These are phyloP conservation scores for Fusarium nelsonii DNA, from an alignment of 2,329 filamentous ascomycete species.

Conservation along the genomic window DNA sequence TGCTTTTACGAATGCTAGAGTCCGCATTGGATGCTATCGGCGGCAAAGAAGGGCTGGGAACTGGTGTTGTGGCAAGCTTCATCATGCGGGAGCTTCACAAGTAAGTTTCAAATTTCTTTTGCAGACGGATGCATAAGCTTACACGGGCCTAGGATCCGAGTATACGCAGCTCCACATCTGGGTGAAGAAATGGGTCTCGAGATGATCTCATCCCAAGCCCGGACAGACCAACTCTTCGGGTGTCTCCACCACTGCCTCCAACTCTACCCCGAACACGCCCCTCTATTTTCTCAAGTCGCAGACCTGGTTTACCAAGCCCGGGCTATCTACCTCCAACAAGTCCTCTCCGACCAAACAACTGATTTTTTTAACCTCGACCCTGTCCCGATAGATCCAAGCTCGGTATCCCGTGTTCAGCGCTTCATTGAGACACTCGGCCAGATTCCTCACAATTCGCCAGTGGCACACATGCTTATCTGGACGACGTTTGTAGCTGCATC, in stretches of 20 bases:
- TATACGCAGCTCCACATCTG: conserved; percentile 44
- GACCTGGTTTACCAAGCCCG: conserved; percentile 89
- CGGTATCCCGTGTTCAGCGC: conserved; percentile 39
- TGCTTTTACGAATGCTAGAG: conserved; percentile 45
- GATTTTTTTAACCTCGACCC: conserved; percentile 23
- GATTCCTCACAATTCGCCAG: conserved; percentile 36
- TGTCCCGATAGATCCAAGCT: conserved; percentile 1
- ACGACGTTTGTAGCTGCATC: conserved; percentile 47
- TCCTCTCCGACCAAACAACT: conserved; percentile 34
- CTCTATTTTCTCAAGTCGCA: conserved; percentile 78
- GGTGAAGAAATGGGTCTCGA: conserved; percentile 43
- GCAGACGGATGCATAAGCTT: accelerated
- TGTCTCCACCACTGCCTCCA: conserved; percentile 59
- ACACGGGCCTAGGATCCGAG: conserved; percentile 31
- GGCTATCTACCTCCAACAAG: conserved; percentile 86
- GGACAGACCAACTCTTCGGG: conserved; percentile 38
- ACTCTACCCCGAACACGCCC: conserved; percentile 78
- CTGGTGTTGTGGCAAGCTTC: conserved; percentile 37
- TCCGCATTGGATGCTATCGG: conserved; percentile 47
- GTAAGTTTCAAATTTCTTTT: conserved; percentile 14
- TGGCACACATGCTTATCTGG: conserved; percentile 47
- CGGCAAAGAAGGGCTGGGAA: conserved; percentile 34
- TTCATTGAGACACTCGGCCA: conserved; percentile 44
- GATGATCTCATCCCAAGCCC: conserved; percentile 42
- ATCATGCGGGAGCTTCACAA: conserved; percentile 47